phyloP scores from a whole-genome alignment of 495 filamentous ascomycete species.

The Penicillium samsonianum region DNA sequence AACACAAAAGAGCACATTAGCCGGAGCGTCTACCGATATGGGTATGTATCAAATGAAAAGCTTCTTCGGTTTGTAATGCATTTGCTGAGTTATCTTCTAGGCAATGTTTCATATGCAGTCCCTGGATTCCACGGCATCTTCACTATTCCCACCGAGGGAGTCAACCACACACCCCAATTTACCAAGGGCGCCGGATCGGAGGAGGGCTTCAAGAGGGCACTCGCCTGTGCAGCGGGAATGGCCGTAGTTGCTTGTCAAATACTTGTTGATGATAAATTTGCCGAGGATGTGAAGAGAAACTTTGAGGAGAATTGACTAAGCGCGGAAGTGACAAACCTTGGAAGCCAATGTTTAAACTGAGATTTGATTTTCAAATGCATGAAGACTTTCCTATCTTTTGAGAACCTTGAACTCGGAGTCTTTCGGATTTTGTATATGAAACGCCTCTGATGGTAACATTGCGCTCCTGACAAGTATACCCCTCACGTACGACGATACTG shows the following conservation, averaged over 20 bases:
- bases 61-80: neutral
- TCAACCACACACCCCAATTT: conserved; percentile 59
- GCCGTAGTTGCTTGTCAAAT: conserved; percentile 54
- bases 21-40: conserved; percentile 43
- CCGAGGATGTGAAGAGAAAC: conserved; percentile 31
- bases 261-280: conserved; percentile 45
- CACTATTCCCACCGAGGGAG: conserved; percentile 50
- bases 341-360: neutral
- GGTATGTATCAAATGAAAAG: conserved; percentile 22
- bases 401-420: neutral
- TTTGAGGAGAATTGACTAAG: conserved; percentile 24
- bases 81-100: conserved; percentile 36
- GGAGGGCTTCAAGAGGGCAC: conserved; percentile 45
- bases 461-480: neutral
- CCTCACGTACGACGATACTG: neutral
- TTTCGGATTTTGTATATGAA: neutral
- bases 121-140: conserved; percentile 62
- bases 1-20: conserved; percentile 28
- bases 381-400: neutral
- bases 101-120: conserved; percentile 58
- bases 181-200: conserved; percentile 53
- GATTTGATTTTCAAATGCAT: too few relatives aligned
- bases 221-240: conserved; percentile 60
- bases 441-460: neutral
- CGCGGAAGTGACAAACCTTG: neutral